Evolutionary conservation across 2,329 filamentous ascomycete species (phyloP), one percentile per base, ranked within the genome.

Genomic region (Juglanconis juglandina): DNA sequence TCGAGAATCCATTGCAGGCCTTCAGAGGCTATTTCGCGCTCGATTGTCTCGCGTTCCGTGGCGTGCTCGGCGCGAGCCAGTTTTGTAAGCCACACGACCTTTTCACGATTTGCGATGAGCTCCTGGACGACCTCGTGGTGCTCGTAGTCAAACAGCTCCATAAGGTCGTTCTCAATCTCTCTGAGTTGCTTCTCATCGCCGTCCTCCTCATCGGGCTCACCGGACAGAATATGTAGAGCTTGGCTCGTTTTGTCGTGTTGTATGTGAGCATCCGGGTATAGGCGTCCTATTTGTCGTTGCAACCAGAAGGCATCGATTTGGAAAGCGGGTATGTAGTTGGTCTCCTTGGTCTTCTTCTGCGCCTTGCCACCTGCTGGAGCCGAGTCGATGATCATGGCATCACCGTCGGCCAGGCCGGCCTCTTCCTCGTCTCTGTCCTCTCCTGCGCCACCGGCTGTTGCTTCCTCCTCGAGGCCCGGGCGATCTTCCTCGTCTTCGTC

Each of bases 221-320:
- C 92, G 35, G 90, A 89, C 57, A 99, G 82, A 52, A 96, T 92
- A 41, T 88, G 85, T 57, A 99, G 81, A 0, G 92, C 93, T 66
- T 91, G 84, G 66, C 88, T 86, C 5, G 95, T 95, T 78, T 98
- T 98, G 71, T 95, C 91, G 69, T 96, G 91, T 71, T 97, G 94
- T 53, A 87, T 89, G 73, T 98, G 94, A 5, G 94, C 91, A 75
- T 99, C 95, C 11, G 90, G 84, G 71, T 98, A 98, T 3, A 96
- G 81, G 46, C 85, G 81, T 59, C 94, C 94, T 56, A 99, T 92
- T 70, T 97, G 90, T 65, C 95, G 85, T 75, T 98, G 95, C 62
- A 99, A 76, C 95, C 95, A 99, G 76, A 94, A 99, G 9, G 94
- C 94, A 73, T 99, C 95, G 64, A 99, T 96, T 60, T 97, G 92